Evolutionary conservation across 169 alveolate genomes (phyloP), one percentile per base, ranked within the genome.

Genomic region (Eimeria tenella): DNA sequence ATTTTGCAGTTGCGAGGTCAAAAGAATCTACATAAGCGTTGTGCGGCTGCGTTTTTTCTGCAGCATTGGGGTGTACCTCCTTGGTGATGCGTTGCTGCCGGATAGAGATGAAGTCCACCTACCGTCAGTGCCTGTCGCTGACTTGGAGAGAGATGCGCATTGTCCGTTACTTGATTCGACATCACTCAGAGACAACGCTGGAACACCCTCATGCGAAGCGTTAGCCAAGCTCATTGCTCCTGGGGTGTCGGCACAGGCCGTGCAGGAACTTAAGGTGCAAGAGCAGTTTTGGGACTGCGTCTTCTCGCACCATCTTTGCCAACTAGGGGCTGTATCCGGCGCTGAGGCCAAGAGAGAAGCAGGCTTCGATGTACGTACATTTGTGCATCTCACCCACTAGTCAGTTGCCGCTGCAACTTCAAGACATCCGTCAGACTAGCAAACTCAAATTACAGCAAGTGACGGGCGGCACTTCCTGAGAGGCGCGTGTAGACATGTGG

Each of bases 41-140:
- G 11, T 5, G n/a, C 79, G n/a, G 50, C 50, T 15, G 21, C 21
- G 58, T 21, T 77, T 10, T 21, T 10, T 77, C 42, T 50, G 87
- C 90, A 82, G 90, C 60, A 31, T 82, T 58, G 68, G 90, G 52
- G 90, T 82, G 1, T 63, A 63, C n/a, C 75, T 82, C 25, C 60
- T 19, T 58, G 90, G 90, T 23, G 90, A 82, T 49, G 90, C 75
- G 3, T 60, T 63, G 52, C 73, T 82, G 31, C 70, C 62, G 9
- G 70, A 52, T 9, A 52, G 15, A 23, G 56, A 21, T 0, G 83
- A 42, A 52, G 50, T 5, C 68, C 68, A 10, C 90, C 73, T 10
- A 56, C 55, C 25, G 42, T 5, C 62, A 49, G 84, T 7, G 19
- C 11, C 62, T 74, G 31, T 31, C 25, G 62, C 31, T 52, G 23